A percentile compares a stretch with the other conserved stretches of the same genome.
Evolutionary conservation across 805 yeast species (phyloP).

Genomic region (Monosporozyma aquatica): DNA sequence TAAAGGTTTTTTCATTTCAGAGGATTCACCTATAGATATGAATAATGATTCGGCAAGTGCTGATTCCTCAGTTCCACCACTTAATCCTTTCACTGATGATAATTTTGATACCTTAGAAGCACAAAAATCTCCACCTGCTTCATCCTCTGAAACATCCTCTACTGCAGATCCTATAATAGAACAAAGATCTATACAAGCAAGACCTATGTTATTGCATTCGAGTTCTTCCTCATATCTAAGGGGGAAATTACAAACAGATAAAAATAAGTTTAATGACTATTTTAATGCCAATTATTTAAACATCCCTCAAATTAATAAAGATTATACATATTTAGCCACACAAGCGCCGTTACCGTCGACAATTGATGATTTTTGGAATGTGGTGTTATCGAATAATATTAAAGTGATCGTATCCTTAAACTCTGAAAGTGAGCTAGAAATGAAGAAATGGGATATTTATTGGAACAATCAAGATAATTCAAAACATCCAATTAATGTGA

Average conservation of each 20-base stretch:
- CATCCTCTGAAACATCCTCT: background rate
- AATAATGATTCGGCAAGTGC: background rate
- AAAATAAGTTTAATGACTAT: conserved; percentile 40
- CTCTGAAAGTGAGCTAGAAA: conserved; percentile 61
- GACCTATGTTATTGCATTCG: conserved; percentile 1
- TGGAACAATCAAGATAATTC: conserved; percentile 45
- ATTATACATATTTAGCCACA: conserved; percentile 60
- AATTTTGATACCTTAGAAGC: too few relatives aligned
- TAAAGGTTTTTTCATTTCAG: conserved; percentile 1
- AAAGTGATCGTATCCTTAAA: conserved; percentile 73
- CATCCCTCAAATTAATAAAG: conserved; percentile 32
- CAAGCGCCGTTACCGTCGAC: conserved; percentile 83
- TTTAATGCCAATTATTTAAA: conserved; percentile 78
- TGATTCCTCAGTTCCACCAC: background rate
- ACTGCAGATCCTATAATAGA: too few relatives aligned
- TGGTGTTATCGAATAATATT: conserved; percentile 52
- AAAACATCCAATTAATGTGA: conserved; percentile 29
- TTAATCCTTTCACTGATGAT: too few relatives aligned
- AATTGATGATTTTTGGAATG: conserved; percentile 83
- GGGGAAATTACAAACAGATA: background rate
- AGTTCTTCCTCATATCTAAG: background rate
- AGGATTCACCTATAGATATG: background rate
- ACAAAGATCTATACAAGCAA: background rate
- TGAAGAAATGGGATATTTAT: conserved; percentile 73
- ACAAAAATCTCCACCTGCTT: too few relatives aligned